phyloP scores from a whole-genome alignment of 2,329 filamentous ascomycete genomes.

The Pseudogymnoascus sp. region DNA sequence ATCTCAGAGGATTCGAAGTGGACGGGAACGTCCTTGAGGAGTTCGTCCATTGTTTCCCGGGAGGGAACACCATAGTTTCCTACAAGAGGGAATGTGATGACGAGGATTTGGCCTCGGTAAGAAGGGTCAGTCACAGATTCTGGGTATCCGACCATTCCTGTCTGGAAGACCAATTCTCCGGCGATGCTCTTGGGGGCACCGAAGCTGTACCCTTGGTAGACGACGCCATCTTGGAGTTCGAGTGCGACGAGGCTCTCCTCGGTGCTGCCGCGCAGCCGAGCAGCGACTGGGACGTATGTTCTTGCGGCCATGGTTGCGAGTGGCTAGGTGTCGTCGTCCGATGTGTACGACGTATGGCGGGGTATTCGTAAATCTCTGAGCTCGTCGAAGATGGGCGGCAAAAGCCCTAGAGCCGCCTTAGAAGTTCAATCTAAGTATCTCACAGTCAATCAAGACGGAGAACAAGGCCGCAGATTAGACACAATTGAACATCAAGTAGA shows the following conservation, averaged over 20 bases:
- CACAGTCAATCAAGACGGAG: conserved; percentile 6
- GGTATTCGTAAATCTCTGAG: conserved; percentile 8
- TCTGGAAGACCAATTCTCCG: conserved; percentile 98
- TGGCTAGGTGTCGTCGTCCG: neutral
- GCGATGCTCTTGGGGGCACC: conserved; percentile 90
- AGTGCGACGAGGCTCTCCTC: conserved; percentile 68
- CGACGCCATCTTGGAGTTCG: conserved; percentile 84
- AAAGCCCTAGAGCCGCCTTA: conserved; percentile 11
- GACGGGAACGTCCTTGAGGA: conserved; percentile 78
- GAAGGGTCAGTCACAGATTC: conserved; percentile 87
- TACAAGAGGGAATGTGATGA: conserved; percentile 90
- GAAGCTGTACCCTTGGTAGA: conserved; percentile 94
- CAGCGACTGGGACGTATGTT: conserved; percentile 20
- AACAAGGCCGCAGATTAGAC: conserved; percentile 6
- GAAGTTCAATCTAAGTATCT: conserved; percentile 7
- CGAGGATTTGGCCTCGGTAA: conserved; percentile 87
- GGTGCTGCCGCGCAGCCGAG: conserved; percentile 20
- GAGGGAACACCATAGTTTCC: conserved; percentile 97
- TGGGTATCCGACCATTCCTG: conserved; percentile 97
- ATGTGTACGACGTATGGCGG: neutral
- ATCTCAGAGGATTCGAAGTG: conserved; percentile 92
- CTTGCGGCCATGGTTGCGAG: conserved; percentile 10
- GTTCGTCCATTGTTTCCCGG: conserved; percentile 73
- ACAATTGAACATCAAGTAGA: conserved; percentile 9
- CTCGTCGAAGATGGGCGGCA: neutral